Evolutionary conservation across 129 eudicot genomes (phyloP), one percentile per base, ranked within the genome.

Genomic region (Artemisia annua): DNA sequence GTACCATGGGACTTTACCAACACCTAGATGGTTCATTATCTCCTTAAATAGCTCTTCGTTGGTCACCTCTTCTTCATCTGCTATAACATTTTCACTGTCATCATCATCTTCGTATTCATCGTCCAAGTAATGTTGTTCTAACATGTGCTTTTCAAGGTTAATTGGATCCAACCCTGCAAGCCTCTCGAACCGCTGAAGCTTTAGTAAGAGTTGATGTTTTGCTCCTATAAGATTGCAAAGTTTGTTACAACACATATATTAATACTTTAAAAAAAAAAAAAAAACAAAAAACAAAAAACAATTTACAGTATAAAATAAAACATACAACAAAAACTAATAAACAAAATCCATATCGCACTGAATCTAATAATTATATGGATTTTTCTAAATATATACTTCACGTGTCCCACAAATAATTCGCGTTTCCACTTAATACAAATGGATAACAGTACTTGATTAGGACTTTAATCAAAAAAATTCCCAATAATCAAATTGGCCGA

Each of bases 131-230:
- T 79, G 60, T 55, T 83, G 85, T 73, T 90, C 96, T 12, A 81
- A 48, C 82, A 95, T 70, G 78, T 83, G 82, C 16, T 84, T 88
- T 78, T 95, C 99, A 44, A 95, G 99, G 67, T 95, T 96, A 54
- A 91, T 62, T 0, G 94, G 90, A 56, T 95, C 96, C 83, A 95
- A 64, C 66, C 90, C 96, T 0, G 96, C 99, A 11, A 95, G 85
- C 56, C 84, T 83, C 78, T 95, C 97, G 22, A 95, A 95, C 30
- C 97, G 79, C 35, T 82, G 82, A 60, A 95, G 97, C 85, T 86
- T 95, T 74, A 83, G 82, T 63, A 95, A 53, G 20, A 91, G 91
- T 54, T 95, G 87, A 68, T 85, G 83, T 63, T 91, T 86, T 39
- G 91, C 87, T 80, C 91, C 99, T 95, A 79, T 57, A 72, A 30